Percentiles rank a stretch among this genome's conserved stretches.
Conservation (phyloP, 768 basidiomycete species). For the Mycena vulgaris region DNA sequence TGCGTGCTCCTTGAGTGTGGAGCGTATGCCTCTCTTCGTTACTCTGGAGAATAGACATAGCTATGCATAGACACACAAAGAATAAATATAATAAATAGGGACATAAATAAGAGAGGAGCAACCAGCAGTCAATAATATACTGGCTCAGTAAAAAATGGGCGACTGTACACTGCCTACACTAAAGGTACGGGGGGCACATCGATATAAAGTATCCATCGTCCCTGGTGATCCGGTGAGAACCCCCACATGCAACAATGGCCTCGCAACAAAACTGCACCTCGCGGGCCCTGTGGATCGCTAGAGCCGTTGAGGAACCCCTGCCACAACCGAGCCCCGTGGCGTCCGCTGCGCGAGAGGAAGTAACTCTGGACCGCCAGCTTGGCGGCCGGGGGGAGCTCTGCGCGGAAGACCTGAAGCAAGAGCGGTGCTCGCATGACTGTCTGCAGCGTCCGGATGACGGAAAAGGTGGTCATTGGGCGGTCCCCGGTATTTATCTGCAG, state of each 20-base stretch:
- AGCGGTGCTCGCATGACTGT: conserved; percentile 11
- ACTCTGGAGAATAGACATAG: too few species aligned
- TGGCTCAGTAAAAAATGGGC: too few species aligned
- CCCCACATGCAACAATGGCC: conserved; percentile 27
- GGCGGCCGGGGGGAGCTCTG: not conserved
- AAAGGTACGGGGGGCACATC: too few species aligned
- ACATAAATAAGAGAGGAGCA: too few species aligned
- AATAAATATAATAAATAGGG: too few species aligned
- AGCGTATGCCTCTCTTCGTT: too few species aligned
- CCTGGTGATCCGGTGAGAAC: conserved; percentile 13
- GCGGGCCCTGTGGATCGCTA: conserved; percentile 1
- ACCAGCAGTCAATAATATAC: too few species aligned
- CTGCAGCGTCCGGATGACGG: conserved; percentile 23
- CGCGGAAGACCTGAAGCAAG: conserved; percentile 5
- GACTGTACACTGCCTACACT: too few species aligned
- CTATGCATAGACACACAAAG: too few species aligned
- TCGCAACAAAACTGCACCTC: conserved; percentile 19
- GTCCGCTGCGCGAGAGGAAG: conserved; percentile 14
- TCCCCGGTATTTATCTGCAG: conserved; percentile 8
- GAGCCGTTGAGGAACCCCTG: conserved; percentile 19
- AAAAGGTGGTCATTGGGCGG: not conserved
- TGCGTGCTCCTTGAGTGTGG: too few species aligned
- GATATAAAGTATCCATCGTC: conserved; percentile 15
- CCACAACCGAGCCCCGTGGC: conserved; percentile 1
- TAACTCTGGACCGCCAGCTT: conserved; percentile 12